Evolutionary conservation across 495 filamentous ascomycete genomes (phyloP).

Genomic region (Daldinia decipiens): DNA sequence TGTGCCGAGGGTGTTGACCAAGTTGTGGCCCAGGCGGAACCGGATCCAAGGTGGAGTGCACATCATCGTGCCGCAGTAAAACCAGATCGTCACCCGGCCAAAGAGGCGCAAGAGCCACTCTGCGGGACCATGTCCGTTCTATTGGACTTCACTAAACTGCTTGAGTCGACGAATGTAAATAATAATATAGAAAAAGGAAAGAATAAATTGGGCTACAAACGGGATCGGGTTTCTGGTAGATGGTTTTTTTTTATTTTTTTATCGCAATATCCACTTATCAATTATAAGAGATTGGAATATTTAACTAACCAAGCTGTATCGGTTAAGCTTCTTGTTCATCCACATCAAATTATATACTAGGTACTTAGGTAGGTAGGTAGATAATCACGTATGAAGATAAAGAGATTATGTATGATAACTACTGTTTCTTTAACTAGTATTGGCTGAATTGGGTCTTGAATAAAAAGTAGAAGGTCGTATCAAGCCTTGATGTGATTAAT

Average conservation of each 20-base stretch:
- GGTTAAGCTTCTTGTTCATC: neutral
- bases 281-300: too few relatives aligned
- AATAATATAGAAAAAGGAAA: slow-evolving; percentile 17
- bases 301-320: too few relatives aligned
- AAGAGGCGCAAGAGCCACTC: slow-evolving; percentile 40
- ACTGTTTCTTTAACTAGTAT: neutral
- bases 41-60: slow-evolving; percentile 22
- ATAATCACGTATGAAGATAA: too few relatives aligned
- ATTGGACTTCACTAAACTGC: slow-evolving; percentile 1
- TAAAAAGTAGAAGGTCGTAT: slow-evolving; percentile 12
- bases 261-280: too few relatives aligned
- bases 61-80: slow-evolving; percentile 20
- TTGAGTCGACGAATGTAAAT: slow-evolving; percentile 28
- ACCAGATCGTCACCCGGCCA: slow-evolving; percentile 46
- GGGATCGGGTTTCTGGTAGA: slow-evolving; percentile 32
- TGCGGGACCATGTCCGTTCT: slow-evolving; percentile 28
- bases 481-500: neutral
- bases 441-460: neutral
- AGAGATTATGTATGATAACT: too few relatives aligned
- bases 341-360: neutral
- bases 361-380: too few relatives aligned
- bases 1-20: slow-evolving; percentile 19
- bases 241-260: too few relatives aligned
- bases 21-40: slow-evolving; percentile 18
- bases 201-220: slow-evolving; percentile 33